Evolutionary conservation across 345 rosid genomes (phyloP).

Genomic region (Rhizophora apiculata): DNA sequence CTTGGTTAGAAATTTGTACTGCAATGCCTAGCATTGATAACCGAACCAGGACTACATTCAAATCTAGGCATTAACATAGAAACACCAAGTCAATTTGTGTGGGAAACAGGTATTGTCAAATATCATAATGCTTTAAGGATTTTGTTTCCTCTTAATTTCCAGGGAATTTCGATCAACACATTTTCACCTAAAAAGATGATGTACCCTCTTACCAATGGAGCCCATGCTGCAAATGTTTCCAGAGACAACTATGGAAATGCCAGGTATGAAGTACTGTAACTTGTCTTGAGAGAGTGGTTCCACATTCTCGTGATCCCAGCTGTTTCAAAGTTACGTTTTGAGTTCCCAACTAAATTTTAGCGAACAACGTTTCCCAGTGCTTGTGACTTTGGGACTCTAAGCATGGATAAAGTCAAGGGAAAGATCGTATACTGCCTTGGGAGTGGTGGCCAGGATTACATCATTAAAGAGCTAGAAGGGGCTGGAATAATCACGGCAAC

Average conservation of each 20-base stretch:
- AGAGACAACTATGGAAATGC: conserved; percentile 36
- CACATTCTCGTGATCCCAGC: too few relatives aligned
- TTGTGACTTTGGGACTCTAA: conserved; percentile 60
- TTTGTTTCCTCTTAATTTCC: background rate
- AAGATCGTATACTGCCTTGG: conserved; percentile 65
- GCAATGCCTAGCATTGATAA: too few relatives aligned
- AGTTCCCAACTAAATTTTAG: background rate
- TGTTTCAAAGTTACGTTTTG: background rate
- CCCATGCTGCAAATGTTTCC: conserved; percentile 43
- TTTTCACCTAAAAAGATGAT: conserved; percentile 45
- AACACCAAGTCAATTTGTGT: too few relatives aligned
- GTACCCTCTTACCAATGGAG: conserved; percentile 67
- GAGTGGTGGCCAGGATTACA: conserved; percentile 38
- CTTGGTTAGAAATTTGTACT: too few relatives aligned
- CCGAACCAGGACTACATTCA: too few relatives aligned
- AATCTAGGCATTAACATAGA: too few relatives aligned
- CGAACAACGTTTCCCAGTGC: conserved; percentile 32
- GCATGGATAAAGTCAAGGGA: conserved; percentile 52
- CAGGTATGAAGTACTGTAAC: conserved; percentile 30
- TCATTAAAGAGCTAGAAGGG: conserved; percentile 46
- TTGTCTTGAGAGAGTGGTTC: background rate
- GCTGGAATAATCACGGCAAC: conserved; percentile 47
- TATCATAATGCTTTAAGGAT: too few relatives aligned
- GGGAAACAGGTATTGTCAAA: too few relatives aligned
- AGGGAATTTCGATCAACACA: conserved; percentile 72